Evolutionary conservation across 2,329 filamentous ascomycete species (phyloP), one percentile per base, ranked within the genome.

Genomic region (Alternaria hordeiaustralica): DNA sequence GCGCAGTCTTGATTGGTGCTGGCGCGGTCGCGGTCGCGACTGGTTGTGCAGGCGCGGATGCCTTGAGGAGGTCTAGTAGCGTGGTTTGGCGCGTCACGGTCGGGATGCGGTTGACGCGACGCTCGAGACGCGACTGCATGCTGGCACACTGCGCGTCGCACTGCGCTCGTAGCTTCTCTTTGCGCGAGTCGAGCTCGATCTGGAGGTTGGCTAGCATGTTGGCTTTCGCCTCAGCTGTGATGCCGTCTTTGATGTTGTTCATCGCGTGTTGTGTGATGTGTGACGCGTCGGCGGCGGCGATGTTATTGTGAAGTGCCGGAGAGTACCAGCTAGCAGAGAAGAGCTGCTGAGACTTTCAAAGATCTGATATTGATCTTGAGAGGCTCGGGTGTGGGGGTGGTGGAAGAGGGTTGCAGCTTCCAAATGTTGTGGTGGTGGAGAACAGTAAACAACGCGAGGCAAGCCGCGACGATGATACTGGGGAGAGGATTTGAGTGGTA

Each of bases 91-190:
- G 90, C 67, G 97, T 82, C 15, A 90, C 87, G 71, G 89, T 87
- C 8, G 96, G 96, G 56, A 98, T 96, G 58, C 96, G 90, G 78
- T 97, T 97, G 79, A 98, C 87, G 81, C 96, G 92, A 82, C 97
- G 92, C 80, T 97, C 94, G 56, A 99, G 90, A 65, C 95, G 90
- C 64, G 93, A 90, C 65, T 92, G 88, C 43, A 98, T 86, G 66
- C 92, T 92, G 79, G 95, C 92, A 21, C 94, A 92, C 80, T 97
- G 94, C 10, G 96, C 87, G 63, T 91, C 90, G 82, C 96, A 97
- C 78, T 97, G 94, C 7, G 94, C 91, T 73, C 94, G 89, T 65
- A 98, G 85, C 79, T 95, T 94, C 71, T 95, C 89, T 65, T 93
- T 92, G 78, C 94, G 89, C 82, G 96, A 92, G 18, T 92, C 94